phyloP scores from a whole-genome alignment of 176 grass and related monocot species.

The Oryza punctata region DNA sequence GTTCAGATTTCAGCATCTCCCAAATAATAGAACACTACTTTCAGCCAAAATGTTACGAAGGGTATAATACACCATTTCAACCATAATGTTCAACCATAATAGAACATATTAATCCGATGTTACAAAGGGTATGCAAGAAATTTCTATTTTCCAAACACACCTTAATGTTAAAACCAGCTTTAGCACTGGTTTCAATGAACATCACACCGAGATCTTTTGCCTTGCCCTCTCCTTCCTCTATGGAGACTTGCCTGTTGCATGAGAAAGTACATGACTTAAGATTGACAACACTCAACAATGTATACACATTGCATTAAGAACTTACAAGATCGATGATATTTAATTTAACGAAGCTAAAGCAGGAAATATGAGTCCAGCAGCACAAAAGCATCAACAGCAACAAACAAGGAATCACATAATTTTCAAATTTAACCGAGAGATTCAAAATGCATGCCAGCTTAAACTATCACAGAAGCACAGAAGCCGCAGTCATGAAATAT shows the following conservation, averaged over 20 bases:
- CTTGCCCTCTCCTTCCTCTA: constrained; percentile 98
- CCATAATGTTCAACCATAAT: too few species aligned
- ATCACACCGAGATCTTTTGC: constrained; percentile 93
- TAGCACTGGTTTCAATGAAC: constrained; percentile 99
- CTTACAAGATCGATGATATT: background rate
- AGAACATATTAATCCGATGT: too few species aligned
- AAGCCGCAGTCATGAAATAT: background rate
- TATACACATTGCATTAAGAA: constrained; percentile 3
- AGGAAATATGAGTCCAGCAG: background rate
- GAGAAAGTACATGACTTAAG: constrained; percentile 41
- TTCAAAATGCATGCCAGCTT: background rate
- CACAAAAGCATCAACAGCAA: background rate
- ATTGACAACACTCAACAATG: background rate
- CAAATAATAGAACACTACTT: background rate
- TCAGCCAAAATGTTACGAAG: too few species aligned
- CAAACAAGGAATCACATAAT: too few species aligned
- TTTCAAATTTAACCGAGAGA: too few species aligned
- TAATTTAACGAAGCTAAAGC: constrained; percentile 9
- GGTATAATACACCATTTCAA: too few species aligned
- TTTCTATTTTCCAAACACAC: constrained; percentile 44
- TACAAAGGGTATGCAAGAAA: constrained; percentile 20
- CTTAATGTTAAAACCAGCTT: constrained; percentile 99
- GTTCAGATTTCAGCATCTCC: background rate
- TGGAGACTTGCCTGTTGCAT: constrained; percentile 89
- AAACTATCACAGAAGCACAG: background rate